Base-by-base conservation (phyloP, 306 rosid species). In the Prunus davidiana region DNA sequence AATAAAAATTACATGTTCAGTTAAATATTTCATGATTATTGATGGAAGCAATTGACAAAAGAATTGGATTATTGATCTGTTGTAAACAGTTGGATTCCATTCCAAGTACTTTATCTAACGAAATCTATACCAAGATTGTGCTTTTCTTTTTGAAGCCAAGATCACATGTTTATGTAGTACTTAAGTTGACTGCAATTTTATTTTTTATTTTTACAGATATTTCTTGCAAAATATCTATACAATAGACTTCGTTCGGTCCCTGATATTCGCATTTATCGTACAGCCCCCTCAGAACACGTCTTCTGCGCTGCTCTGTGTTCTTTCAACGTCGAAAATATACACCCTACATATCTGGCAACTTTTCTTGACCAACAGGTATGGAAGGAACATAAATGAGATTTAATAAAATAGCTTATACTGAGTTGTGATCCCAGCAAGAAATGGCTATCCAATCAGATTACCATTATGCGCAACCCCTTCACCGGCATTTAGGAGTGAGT, bases 401-500 rank as follows among this genome's bases (percentile, higher is more conserved):
- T 30, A 28, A 30, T 30, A 28, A 15, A 32, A 14, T 18, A 18
- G 69, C 49, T 32, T 22, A 38, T 28, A 18, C 60, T 47, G 15
- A 82, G 27, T 46, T 60, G 51, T 34, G 20, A 65, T 32, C 78
- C 76, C 96, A 95, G 98, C 97, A 92, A 76, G 98, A 97, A 71
- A 97, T 92, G 80, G 98, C 98, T 16, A 89, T 92, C 82, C 82
- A 97, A 75, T 95, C 97, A 4, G 97, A 97, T 71, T 97, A 95
- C 89, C 98, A 95, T 78, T 95, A 93, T 79, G 96, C 97, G 13
- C 98, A 92, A 78, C 97, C 98, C 60, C 97, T 95, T 55, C 98
- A 92, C 84, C 88, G 91, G n/a, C 19, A 66, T 79, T 79, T 95
- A 16, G 97, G 97, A 41, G 84, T 92, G 67, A 83, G 64, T 43